These are phyloP conservation scores for Penicillium steckii DNA, from an alignment of 495 filamentous ascomycete genomes.

Conservation along the genomic window DNA sequence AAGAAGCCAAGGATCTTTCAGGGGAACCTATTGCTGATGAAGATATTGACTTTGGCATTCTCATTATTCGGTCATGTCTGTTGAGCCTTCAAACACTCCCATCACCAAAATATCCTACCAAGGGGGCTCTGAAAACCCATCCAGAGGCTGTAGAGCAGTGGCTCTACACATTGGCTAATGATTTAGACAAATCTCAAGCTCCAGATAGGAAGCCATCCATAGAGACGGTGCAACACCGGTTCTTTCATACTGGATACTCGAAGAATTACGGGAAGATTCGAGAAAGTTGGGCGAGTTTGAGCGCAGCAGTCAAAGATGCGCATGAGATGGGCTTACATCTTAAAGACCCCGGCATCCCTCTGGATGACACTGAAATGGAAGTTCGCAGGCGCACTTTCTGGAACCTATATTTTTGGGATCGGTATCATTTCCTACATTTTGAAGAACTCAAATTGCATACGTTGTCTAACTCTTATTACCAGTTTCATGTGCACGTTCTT, in stretches of 20 bases:
- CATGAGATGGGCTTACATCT: slow-evolving; percentile 7
- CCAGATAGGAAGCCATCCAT: neutral
- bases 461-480: neutral
- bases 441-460: neutral
- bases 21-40: slow-evolving; percentile 10
- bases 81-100: slow-evolving; percentile 3
- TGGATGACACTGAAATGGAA: slow-evolving; percentile 4
- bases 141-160: neutral
- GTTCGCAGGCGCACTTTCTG: slow-evolving; percentile 5
- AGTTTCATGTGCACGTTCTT: slow-evolving; percentile 8
- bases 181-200: neutral
- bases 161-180: slow-evolving; percentile 4
- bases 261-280: slow-evolving; percentile 4
- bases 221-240: slow-evolving; percentile 3
- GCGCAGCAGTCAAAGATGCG: slow-evolving; percentile 3
- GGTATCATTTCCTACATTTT: neutral
- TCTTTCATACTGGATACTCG: slow-evolving; percentile 2
- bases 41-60: slow-evolving; percentile 13
- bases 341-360: neutral
- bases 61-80: slow-evolving; percentile 3
- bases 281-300: slow-evolving; percentile 1
- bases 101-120: slow-evolving; percentile 1
- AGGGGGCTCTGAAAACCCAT: neutral
- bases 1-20: neutral
- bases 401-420: slow-evolving; percentile 4